Evolutionary conservation across 805 yeast species (phyloP).

Genomic region (Candida ficus): DNA sequence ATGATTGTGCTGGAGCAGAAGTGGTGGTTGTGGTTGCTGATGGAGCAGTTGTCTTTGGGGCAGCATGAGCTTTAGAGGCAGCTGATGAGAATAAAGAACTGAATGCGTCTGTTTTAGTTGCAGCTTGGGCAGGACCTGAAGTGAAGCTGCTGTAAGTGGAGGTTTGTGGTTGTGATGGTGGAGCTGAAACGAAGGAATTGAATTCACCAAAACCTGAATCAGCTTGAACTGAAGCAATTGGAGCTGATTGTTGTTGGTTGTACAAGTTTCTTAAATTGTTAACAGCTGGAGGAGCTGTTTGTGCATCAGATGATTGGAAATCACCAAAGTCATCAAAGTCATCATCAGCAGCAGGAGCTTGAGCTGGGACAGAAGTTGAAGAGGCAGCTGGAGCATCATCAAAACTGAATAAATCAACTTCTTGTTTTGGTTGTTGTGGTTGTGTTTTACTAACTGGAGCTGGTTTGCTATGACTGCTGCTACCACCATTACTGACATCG

Average conservation of each 20-base stretch:
- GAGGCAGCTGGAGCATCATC: conserved; percentile 27
- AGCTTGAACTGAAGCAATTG: conserved; percentile 17
- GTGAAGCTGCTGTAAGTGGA: conserved; percentile 18
- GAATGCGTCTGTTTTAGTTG: conserved; percentile 58
- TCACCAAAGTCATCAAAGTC: conserved; percentile 78
- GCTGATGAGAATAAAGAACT: conserved; percentile 67
- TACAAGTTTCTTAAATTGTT: conserved; percentile 30
- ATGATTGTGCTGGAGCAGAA: conserved; percentile 3
- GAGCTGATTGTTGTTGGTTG: conserved; percentile 20
- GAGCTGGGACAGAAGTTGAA: neutral
- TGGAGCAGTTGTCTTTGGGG: conserved; percentile 4
- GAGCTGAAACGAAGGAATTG: conserved; percentile 16
- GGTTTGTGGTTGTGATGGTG: conserved; percentile 8
- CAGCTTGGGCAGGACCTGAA: conserved; percentile 34
- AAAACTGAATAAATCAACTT: conserved; percentile 46
- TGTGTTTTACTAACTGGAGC: conserved; percentile 3
- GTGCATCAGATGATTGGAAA: conserved; percentile 52
- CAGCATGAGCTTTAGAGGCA: conserved; percentile 34
- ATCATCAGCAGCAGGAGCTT: conserved; percentile 30
- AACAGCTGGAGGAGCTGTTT: conserved; percentile 12
- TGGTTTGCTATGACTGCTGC: conserved; percentile 9
- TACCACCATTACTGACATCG: conserved; percentile 44
- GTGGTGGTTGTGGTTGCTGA: conserved; percentile 2
- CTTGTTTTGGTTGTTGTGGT: conserved; percentile 16
- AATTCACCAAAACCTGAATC: conserved; percentile 23